Conservation (phyloP, 2,329 filamentous ascomycete genomes). For the Neocucurbitaria cava region DNA sequence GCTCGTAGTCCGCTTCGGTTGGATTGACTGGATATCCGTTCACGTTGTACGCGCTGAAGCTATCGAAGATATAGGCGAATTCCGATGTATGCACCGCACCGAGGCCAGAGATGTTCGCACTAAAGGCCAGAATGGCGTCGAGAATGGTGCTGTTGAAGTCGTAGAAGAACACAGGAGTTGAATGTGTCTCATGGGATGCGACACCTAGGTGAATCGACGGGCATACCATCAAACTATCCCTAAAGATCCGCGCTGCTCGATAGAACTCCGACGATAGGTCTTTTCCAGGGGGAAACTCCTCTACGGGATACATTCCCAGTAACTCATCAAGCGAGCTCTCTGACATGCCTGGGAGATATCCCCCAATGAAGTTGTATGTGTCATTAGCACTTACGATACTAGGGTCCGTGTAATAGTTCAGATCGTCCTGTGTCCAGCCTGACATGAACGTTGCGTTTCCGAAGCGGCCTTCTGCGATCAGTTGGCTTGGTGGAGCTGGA, state of each 20-base stretch:
- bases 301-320: slow-evolving; percentile 43
- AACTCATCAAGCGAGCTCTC: slow-evolving; percentile 29
- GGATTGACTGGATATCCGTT: slow-evolving; percentile 45
- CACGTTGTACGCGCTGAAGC: slow-evolving; percentile 51
- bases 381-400: slow-evolving; percentile 51
- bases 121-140: slow-evolving; percentile 50
- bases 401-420: slow-evolving; percentile 53
- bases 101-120: slow-evolving; percentile 46
- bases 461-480: slow-evolving; percentile 52
- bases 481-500: slow-evolving; percentile 53
- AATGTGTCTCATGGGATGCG: slow-evolving; percentile 48
- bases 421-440: slow-evolving; percentile 56
- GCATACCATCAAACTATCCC: slow-evolving; percentile 62
- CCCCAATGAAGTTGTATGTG: slow-evolving; percentile 49
- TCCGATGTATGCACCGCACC: slow-evolving; percentile 62
- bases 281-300: slow-evolving; percentile 53
- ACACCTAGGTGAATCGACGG: slow-evolving; percentile 54
- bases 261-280: slow-evolving; percentile 58
- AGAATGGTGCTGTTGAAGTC: slow-evolving; percentile 64
- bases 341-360: slow-evolving; percentile 51
- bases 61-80: slow-evolving; percentile 60
- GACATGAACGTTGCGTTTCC: slow-evolving; percentile 52
- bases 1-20: slow-evolving; percentile 49
- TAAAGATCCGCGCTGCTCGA: slow-evolving; percentile 57
- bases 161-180: slow-evolving; percentile 56